Evolutionary conservation across 805 yeast genomes (phyloP).

Genomic region (Scheffersomyces spartinae): DNA sequence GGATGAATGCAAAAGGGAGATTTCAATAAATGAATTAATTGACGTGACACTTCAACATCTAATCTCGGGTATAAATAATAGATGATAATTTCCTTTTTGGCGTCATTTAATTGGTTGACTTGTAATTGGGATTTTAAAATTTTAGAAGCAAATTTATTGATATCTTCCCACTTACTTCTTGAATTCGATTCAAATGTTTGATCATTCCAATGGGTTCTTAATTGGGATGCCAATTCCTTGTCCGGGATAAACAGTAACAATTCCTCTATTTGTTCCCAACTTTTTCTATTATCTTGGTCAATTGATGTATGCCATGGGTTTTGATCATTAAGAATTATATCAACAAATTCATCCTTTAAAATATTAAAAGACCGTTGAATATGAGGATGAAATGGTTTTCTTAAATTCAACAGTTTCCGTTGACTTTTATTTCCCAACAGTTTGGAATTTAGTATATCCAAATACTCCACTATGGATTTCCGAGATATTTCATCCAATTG

Average conservation of each 20-base stretch:
- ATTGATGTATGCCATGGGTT: conserved; percentile 59
- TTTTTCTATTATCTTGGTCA: conserved; percentile 33
- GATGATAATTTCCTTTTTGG: conserved; percentile 72
- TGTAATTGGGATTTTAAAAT: conserved; percentile 34
- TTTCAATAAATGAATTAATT: conserved; percentile 81
- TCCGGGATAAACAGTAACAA: conserved; percentile 56
- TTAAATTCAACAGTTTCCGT: conserved; percentile 40
- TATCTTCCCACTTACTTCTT: conserved; percentile 72
- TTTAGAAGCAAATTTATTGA: conserved; percentile 40
- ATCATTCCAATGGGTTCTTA: conserved; percentile 47
- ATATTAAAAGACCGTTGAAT: conserved; percentile 62
- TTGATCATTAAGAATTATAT: conserved; percentile 65
- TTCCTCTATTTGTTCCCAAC: conserved; percentile 38
- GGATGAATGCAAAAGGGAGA: conserved; percentile 98
- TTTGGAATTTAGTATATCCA: conserved; percentile 56
- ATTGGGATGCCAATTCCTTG: conserved; percentile 37
- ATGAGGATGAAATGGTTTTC: conserved; percentile 87
- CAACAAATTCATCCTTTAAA: conserved; percentile 50
- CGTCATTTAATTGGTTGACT: conserved; percentile 44
- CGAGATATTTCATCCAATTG: conserved; percentile 60
- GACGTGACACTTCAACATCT: conserved; percentile 87
- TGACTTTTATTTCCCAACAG: conserved; percentile 17
- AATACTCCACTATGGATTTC: conserved; percentile 70
- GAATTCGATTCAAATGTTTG: conserved; percentile 24
- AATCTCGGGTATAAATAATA: conserved; percentile 81